phyloP scores from a whole-genome alignment of 2,329 filamentous ascomycete species.

The Davidsoniella virescens region DNA sequence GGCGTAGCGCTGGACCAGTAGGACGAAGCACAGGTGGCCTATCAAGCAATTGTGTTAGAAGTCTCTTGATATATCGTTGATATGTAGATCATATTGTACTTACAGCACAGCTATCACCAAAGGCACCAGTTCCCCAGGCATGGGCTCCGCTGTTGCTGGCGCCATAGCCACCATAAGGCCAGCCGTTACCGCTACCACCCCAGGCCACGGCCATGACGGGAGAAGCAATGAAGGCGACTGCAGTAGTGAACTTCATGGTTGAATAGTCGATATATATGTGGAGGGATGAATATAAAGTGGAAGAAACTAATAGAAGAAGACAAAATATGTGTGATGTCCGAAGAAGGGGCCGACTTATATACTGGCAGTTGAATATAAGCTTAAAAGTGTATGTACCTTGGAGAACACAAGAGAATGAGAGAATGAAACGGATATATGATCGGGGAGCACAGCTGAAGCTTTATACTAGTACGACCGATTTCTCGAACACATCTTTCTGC shows the following conservation, averaged over 20 bases:
- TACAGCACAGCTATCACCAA: constrained; percentile 12
- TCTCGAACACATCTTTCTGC: too few species aligned
- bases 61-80: background rate
- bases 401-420: background rate
- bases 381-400: background rate
- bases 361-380: background rate
- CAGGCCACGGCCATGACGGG: constrained; percentile 8
- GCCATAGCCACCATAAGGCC: constrained; percentile 9
- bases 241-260: constrained; percentile 8
- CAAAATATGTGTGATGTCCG: background rate
- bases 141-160: constrained; percentile 1
- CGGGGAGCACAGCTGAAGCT: too few species aligned
- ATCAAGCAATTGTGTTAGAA: background rate
- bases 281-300: background rate
- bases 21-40: constrained; percentile 16
- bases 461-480: too few species aligned
- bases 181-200: constrained; percentile 8
- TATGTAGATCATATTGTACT: constrained; percentile 1
- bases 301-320: background rate
- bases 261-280: background rate
- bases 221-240: constrained; percentile 6
- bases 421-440: too few species aligned
- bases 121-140: constrained; percentile 5
- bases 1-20: constrained; percentile 16
- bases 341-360: too few species aligned